Percentiles rank a stretch among this genome's conserved stretches.
These are phyloP conservation scores for Solanum etuberosum DNA, from an alignment of 257 asterid genomes.

Conservation along the genomic window DNA sequence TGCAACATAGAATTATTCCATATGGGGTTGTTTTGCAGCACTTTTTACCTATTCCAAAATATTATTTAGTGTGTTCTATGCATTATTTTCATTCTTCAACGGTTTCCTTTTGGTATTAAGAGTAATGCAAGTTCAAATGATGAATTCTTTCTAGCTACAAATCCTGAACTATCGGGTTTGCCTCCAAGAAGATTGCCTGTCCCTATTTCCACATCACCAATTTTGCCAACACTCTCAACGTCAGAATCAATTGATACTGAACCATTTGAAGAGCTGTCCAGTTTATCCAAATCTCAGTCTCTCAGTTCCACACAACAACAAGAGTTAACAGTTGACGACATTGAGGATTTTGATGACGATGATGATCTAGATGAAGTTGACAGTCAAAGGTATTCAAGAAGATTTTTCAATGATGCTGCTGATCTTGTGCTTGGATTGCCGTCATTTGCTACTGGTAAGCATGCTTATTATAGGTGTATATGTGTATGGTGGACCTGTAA, in stretches of 20 bases:
- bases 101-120: constrained; percentile 27
- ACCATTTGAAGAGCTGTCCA: constrained; percentile 44
- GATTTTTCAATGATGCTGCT: constrained; percentile 82
- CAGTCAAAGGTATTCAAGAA: constrained; percentile 73
- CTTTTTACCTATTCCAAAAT: not conserved
- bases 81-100: not conserved
- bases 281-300: constrained; percentile 53
- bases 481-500: not conserved
- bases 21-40: not conserved
- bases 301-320: constrained; percentile 42
- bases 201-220: constrained; percentile 37
- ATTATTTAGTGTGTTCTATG: not conserved
- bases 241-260: constrained; percentile 53
- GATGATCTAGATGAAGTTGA: constrained; percentile 55
- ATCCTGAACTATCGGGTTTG: constrained; percentile 66
- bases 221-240: constrained; percentile 40
- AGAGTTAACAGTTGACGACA: constrained; percentile 86
- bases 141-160: constrained; percentile 77
- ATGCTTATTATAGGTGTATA: not conserved
- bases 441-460: constrained; percentile 68
- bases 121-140: constrained; percentile 67
- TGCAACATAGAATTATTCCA: not conserved
- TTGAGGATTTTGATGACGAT: constrained; percentile 73
- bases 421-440: constrained; percentile 76
- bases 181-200: constrained; percentile 64